These are phyloP conservation scores for Aspergillus ibericus DNA, from an alignment of 2,329 filamentous ascomycete species.

Conservation along the genomic window DNA sequence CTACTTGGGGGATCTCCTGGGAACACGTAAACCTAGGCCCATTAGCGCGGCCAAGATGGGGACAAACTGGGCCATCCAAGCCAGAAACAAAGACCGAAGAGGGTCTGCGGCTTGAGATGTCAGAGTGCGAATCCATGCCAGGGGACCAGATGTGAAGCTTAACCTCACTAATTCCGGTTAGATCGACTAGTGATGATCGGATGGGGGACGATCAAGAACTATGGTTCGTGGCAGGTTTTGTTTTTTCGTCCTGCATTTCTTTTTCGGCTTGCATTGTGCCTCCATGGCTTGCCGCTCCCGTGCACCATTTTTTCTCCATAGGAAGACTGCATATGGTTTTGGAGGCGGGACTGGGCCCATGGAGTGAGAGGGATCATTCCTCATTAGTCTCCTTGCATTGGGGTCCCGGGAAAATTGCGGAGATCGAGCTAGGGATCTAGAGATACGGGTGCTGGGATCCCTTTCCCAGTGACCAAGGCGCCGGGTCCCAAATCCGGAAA, in stretches of 20 bases:
- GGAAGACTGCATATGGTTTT: neutral
- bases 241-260: constrained; percentile 3
- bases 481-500: neutral
- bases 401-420: neutral
- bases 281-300: neutral
- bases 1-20: neutral
- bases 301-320: neutral
- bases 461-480: neutral
- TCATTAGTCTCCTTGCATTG: constrained; percentile 13
- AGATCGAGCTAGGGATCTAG: constrained; percentile 1
- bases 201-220: constrained; percentile 2
- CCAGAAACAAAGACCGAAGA: neutral
- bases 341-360: neutral
- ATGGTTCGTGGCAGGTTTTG: constrained; percentile 7
- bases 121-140: constrained; percentile 10
- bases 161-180: constrained; percentile 7
- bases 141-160: constrained; percentile 11
- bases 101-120: constrained; percentile 3
- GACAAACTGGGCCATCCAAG: neutral
- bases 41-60: neutral
- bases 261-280: neutral
- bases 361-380: neutral
- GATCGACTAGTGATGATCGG: constrained; percentile 3
- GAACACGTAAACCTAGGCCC: constrained; percentile 8
- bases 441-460: neutral